Conservation (phyloP, 2,329 filamentous ascomycete genomes). For the Ciborinia camelliae region DNA sequence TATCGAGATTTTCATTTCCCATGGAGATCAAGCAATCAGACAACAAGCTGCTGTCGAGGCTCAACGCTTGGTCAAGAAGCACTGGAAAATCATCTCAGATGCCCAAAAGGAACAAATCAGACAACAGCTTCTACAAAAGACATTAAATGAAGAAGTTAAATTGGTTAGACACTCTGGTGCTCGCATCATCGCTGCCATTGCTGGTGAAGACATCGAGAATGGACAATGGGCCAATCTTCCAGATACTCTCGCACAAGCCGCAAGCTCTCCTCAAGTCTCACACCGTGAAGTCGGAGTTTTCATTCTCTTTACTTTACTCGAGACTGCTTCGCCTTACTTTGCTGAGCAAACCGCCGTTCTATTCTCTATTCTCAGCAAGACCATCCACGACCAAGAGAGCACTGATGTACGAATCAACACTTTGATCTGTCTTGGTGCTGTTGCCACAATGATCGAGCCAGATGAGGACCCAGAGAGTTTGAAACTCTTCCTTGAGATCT, state of each 20-base stretch:
- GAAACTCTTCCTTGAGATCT: conserved; percentile 70
- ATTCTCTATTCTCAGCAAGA: conserved; percentile 78
- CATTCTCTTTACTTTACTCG: conserved; percentile 87
- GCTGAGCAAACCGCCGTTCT: conserved; percentile 75
- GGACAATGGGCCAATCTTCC: conserved; percentile 83
- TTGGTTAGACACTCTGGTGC: conserved; percentile 82
- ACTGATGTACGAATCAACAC: conserved; percentile 93
- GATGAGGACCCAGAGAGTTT: conserved; percentile 78
- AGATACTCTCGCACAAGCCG: conserved; percentile 73
- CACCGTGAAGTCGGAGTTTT: conserved; percentile 90
- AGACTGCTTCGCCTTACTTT: conserved; percentile 82
- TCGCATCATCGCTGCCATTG: conserved; percentile 82
- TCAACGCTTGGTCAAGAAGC: conserved; percentile 75
- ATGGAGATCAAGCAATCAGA: conserved; percentile 59
- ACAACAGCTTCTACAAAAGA: conserved; percentile 77
- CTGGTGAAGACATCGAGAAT: conserved; percentile 80
- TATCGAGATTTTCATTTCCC: conserved; percentile 81
- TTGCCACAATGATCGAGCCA: conserved; percentile 82
- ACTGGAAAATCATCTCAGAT: conserved; percentile 73
- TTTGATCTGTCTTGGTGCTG: conserved; percentile 81
- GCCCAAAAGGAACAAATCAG: conserved; percentile 78
- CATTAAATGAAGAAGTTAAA: conserved; percentile 72
- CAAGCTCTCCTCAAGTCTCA: conserved; percentile 67
- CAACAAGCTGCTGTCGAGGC: conserved; percentile 92
- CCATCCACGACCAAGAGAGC: conserved; percentile 86